Percentiles rank a stretch among this genome's conserved stretches.
phyloP scores from a whole-genome alignment of 1,284 basidiomycete genomes.

The Cutaneotrichosporon sp. region DNA sequence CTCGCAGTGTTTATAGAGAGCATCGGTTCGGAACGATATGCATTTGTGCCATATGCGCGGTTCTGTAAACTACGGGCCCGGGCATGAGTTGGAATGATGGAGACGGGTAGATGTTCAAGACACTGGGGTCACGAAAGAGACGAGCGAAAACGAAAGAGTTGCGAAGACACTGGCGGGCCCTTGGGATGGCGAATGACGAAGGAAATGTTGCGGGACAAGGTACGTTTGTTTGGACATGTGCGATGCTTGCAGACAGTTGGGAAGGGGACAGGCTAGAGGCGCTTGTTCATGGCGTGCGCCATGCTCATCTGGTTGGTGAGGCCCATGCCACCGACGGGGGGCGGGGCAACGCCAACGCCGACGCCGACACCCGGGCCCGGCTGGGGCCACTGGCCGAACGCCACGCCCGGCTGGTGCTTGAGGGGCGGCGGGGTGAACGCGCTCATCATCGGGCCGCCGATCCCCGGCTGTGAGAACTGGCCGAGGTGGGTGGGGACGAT shows the following conservation, averaged over 20 bases:
- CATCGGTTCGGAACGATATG: slow-evolving; percentile 12
- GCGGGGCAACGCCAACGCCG: slow-evolving; percentile 36
- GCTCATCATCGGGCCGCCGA: slow-evolving; percentile 45
- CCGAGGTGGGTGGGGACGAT: slow-evolving; percentile 53
- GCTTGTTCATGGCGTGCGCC: slow-evolving; percentile 14
- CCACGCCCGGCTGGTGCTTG: background rate
- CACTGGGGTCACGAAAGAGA: slow-evolving; percentile 13
- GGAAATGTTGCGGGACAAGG: background rate
- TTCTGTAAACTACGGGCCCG: background rate
- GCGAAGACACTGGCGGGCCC: background rate
- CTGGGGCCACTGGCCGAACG: slow-evolving; percentile 20
- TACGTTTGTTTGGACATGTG: slow-evolving; percentile 7
- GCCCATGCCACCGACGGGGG: slow-evolving; percentile 19
- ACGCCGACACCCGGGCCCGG: slow-evolving; percentile 23
- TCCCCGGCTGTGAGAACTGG: slow-evolving; percentile 42
- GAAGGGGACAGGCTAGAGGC: slow-evolving; percentile 6
- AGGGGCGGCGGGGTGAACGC: slow-evolving; percentile 27
- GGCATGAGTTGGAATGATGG: background rate
- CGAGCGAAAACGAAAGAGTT: slow-evolving; percentile 27
- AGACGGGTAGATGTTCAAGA: slow-evolving; percentile 3
- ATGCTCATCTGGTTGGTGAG: slow-evolving; percentile 15
- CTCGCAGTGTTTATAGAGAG: background rate
- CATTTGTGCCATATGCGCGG: slow-evolving; percentile 14
- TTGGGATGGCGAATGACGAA: background rate
- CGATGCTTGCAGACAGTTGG: background rate